Evolutionary conservation across 2,329 filamentous ascomycete genomes (phyloP).

Genomic region (Arachnomyces sp.): DNA sequence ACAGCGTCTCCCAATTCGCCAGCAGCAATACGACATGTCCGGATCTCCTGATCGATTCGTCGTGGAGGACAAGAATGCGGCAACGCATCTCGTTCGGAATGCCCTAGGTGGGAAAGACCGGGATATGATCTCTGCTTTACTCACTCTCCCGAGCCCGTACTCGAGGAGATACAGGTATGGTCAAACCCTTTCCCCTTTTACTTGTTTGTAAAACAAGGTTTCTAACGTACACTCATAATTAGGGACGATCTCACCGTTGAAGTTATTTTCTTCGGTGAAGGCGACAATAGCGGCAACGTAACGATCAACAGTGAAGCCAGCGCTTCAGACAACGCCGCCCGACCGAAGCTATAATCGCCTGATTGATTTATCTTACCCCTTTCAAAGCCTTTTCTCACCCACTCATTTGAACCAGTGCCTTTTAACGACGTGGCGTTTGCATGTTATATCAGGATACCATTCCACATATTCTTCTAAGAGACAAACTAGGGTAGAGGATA

Average conservation of each 20-base stretch:
- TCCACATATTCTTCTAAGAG: too few species aligned
- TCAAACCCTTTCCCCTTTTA: background rate
- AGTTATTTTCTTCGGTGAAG: constrained; percentile 95
- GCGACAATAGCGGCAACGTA: constrained; percentile 67
- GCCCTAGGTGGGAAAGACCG: constrained; percentile 87
- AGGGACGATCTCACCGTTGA: constrained; percentile 95
- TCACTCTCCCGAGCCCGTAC: constrained; percentile 87
- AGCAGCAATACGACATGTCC: constrained; percentile 83
- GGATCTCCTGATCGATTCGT: constrained; percentile 68
- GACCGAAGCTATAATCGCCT: constrained; percentile 40
- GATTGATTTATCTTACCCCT: constrained; percentile 1
- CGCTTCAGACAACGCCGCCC: constrained; percentile 45
- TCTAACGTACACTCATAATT: constrained; percentile 22
- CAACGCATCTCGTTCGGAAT: constrained; percentile 91
- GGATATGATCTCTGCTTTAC: constrained; percentile 85
- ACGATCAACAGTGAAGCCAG: constrained; percentile 82
- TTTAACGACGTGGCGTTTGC: too few species aligned
- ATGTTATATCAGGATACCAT: too few species aligned
- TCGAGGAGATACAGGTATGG: constrained; percentile 79
- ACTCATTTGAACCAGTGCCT: too few species aligned
- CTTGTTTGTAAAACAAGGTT: background rate
- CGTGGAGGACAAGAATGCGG: constrained; percentile 90
- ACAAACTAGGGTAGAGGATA: too few species aligned
- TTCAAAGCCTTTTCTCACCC: constrained; percentile 1
- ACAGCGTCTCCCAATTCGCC: constrained; percentile 72